A percentile compares a stretch with the other conserved stretches of the same genome.
Evolutionary conservation across 1,284 basidiomycete species (phyloP).

Genomic region (Ustilago tritici): DNA sequence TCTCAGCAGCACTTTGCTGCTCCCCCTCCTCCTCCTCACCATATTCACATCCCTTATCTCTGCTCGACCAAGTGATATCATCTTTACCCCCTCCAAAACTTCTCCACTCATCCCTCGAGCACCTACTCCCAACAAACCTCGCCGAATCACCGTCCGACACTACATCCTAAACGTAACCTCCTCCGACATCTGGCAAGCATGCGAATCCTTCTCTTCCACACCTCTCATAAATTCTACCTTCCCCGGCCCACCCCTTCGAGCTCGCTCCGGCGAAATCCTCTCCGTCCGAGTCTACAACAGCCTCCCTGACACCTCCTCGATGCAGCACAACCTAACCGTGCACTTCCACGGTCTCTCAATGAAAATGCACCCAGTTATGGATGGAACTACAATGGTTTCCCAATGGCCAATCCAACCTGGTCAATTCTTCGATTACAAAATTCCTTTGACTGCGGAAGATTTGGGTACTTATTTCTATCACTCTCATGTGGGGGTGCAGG

Average conservation of each 20-base stretch:
- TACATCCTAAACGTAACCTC: conserved; percentile 31
- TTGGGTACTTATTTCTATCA: conserved; percentile 55
- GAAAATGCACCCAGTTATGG: conserved; percentile 54
- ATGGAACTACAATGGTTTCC: conserved; percentile 54
- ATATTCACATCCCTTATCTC: neutral
- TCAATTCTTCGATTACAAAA: conserved; percentile 52
- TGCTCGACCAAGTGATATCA: conserved; percentile 14
- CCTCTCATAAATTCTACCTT: conserved; percentile 48
- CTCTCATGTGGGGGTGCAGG: conserved; percentile 56
- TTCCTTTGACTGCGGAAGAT: conserved; percentile 33
- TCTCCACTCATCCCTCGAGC: neutral
- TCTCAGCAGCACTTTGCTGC: neutral
- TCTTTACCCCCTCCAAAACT: conserved; percentile 2
- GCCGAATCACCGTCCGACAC: conserved; percentile 28
- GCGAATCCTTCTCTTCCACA: conserved; percentile 21
- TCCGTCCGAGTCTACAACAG: conserved; percentile 49
- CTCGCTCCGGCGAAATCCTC: conserved; percentile 50
- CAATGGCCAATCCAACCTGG: conserved; percentile 58
- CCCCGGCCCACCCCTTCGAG: conserved; percentile 59
- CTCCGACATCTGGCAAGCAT: conserved; percentile 17
- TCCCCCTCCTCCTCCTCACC: neutral
- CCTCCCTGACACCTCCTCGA: conserved; percentile 1
- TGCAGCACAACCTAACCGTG: conserved; percentile 46
- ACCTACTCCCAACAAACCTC: neutral
- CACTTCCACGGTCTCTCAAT: conserved; percentile 59